A percentile compares a stretch with the other conserved stretches of the same genome.
Evolutionary conservation across 805 yeast species (phyloP).

Genomic region (Zygoascus flipseniorum): DNA sequence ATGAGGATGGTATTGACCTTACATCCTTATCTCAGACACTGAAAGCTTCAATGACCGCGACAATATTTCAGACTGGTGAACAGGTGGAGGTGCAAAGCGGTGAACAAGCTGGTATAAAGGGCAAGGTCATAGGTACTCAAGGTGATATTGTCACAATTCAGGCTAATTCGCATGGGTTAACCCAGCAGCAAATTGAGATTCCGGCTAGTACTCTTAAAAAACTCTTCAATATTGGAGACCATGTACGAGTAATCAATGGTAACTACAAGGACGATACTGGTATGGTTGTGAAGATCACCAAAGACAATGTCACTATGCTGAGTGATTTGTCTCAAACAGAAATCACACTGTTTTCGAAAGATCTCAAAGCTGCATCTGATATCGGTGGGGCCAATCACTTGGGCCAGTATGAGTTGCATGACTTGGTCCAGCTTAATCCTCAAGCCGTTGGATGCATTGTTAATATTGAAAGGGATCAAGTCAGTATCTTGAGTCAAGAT

Average conservation of each 20-base stretch:
- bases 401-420: conserved; percentile 79
- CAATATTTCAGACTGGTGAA: conserved; percentile 85
- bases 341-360: conserved; percentile 86
- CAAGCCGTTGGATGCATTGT: conserved; percentile 83
- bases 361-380: conserved; percentile 85
- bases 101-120: conserved; percentile 85
- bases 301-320: conserved; percentile 81
- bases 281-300: conserved; percentile 72
- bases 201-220: conserved; percentile 79
- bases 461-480: conserved; percentile 80
- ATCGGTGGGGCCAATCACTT: conserved; percentile 62
- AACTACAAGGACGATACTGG: conserved; percentile 92
- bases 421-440: conserved; percentile 79
- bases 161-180: conserved; percentile 39
- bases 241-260: conserved; percentile 86
- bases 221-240: conserved; percentile 85
- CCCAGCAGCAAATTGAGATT: conserved; percentile 61
- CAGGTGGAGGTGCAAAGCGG: conserved; percentile 86
- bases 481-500: conserved; percentile 71
- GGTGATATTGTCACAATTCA: conserved; percentile 51
- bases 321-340: conserved; percentile 86
- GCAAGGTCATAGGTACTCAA: conserved; percentile 62
- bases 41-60: conserved; percentile 49
- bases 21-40: conserved; percentile 81
- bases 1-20: conserved; percentile 82